Evolutionary conservation across 805 yeast species (phyloP).

Genomic region (Kodamaea fukazawae): DNA sequence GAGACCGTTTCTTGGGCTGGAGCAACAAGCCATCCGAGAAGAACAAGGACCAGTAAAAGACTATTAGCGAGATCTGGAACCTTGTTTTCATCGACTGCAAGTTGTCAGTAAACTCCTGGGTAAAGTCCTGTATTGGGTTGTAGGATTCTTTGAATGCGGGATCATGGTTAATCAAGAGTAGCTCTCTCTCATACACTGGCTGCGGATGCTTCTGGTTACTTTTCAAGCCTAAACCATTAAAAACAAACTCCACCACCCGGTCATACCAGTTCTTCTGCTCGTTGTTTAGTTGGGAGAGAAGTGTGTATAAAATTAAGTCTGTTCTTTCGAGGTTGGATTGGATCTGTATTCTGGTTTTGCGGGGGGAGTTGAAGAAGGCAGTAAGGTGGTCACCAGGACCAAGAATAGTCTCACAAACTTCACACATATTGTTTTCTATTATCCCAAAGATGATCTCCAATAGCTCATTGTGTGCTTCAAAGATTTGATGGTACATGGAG

Average conservation of each 20-base stretch:
- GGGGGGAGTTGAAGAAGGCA: constrained; percentile 6
- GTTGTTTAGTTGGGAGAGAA: constrained; percentile 23
- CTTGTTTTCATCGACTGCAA: constrained; percentile 28
- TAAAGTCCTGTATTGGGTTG: constrained; percentile 5
- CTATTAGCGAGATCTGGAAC: constrained; percentile 17
- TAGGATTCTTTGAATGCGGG: constrained; percentile 11
- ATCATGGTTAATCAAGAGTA: constrained; percentile 21
- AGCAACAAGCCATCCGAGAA: constrained; percentile 13
- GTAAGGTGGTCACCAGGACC: constrained; percentile 1
- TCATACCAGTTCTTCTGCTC: constrained; percentile 28
- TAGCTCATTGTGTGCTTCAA: constrained; percentile 19
- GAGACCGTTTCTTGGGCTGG: constrained; percentile 3
- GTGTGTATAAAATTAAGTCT: constrained; percentile 8
- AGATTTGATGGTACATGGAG: constrained; percentile 24
- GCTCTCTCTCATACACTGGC: constrained; percentile 28
- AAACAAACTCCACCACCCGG: constrained; percentile 24
- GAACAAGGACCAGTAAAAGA: constrained; percentile 18
- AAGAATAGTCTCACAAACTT: background rate
- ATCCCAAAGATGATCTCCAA: constrained; percentile 21
- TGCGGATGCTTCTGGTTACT: constrained; percentile 15
- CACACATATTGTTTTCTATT: constrained; percentile 15
- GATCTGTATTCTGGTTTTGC: constrained; percentile 3
- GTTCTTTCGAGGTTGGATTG: constrained; percentile 10
- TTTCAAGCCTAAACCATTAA: constrained; percentile 26
- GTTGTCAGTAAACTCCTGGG: constrained; percentile 20